Base-by-base conservation (phyloP, 140 eudicot genomes). In the Ambrosia hybrid region DNA sequence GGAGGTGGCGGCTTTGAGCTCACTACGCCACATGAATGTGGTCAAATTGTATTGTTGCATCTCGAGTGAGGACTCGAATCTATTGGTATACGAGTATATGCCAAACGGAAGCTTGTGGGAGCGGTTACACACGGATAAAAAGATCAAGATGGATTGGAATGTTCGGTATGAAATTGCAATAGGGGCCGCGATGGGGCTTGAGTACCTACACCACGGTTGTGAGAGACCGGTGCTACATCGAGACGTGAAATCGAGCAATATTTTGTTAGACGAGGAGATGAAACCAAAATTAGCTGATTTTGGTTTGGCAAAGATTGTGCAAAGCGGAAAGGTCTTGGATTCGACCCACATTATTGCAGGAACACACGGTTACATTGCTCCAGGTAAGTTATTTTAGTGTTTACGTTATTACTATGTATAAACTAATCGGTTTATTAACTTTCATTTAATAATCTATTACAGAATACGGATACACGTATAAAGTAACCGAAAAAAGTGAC, bases 91-190 rank as follows among this genome's bases (percentile, higher is more conserved):
- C 34, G 95, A 90, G 84, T 87, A 83, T 71, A 78, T 90, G 89
- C 86, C 88, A 10, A 90, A 90, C 39, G 95, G 91, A 55, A 90
- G 91, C 82, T 78, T 90, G 76, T 88, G 95, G 89, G 91, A 87
- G 70, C 83, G 75, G 45, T 49, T 90, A 66, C 97, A 90, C 63
- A 65, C 82, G 11, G 10, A 69, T 60, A 75, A 73, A 62, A 76
- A 73, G 71, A 33, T 68, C 16, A 78, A 68, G 56, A 85, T 90
- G 89, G 97, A 83, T 52, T 90, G 95, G 97, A 59, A 14, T 30
- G 82, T 80, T 2, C 67, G 95, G 43, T 83, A 81, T 56, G 84
- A 79, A 34, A 83, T 90, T 0, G 97, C 97, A 0, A 9, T 87
- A 45, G 97, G 95, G 57, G 89, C 97, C 0, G 97, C 97, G 11